Conservation (phyloP, 371 early-diverging fungal genomes). For the Vairimorpha necatrix region DNA sequence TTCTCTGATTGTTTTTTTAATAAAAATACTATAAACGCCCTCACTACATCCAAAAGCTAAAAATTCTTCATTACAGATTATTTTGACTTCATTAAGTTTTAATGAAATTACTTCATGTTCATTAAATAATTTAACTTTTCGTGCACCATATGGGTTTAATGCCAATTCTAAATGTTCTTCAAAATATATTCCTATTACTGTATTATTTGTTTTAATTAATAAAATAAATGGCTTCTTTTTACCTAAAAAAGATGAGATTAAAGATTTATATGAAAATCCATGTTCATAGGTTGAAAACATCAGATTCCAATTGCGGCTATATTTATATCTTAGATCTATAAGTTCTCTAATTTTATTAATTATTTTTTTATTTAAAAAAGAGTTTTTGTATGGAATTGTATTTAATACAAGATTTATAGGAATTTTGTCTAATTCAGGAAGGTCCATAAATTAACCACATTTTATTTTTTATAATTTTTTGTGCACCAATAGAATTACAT, state of each 20-base stretch:
- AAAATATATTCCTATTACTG: conserved; percentile 8
- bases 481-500: no score
- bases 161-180: conserved; percentile 1
- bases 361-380: background rate
- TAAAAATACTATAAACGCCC: background rate
- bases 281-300: conserved; percentile 18
- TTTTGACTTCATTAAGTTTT: background rate
- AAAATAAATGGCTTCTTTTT: conserved; percentile 13
- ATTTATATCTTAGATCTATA: conserved; percentile 19
- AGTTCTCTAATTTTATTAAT: background rate
- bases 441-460: background rate
- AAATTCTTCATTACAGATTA: conserved; percentile 4
- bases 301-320: background rate
- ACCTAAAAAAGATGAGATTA: background rate
- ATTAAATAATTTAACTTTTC: background rate
- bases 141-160: background rate
- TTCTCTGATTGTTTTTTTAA: background rate
- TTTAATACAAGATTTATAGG: background rate
- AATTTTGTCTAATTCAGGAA: background rate
- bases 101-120: background rate
- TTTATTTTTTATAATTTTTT: no score
- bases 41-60: conserved; percentile 29
- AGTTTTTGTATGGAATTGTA: background rate
- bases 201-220: background rate
- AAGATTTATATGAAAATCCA: conserved; percentile 24